A percentile compares a stretch with the other conserved stretches of the same genome.
Conservation (phyloP, 1,284 basidiomycete genomes). For the Pseudozyma hubeiensis region DNA sequence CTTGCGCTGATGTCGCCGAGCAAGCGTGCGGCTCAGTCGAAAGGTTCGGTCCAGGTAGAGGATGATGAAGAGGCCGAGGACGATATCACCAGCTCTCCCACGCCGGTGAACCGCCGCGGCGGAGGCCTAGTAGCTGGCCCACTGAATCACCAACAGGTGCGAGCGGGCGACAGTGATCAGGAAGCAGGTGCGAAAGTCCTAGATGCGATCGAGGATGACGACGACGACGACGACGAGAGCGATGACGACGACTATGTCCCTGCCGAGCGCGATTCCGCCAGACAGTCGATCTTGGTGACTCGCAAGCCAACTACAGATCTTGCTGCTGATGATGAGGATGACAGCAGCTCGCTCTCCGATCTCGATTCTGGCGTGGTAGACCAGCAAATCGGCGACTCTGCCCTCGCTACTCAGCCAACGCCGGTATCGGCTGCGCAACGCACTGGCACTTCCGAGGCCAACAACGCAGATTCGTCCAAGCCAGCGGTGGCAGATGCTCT, state of each 20-base stretch:
- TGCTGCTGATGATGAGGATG: constrained; percentile 8
- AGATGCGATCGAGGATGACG: constrained; percentile 8
- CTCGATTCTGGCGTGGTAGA: constrained; percentile 27
- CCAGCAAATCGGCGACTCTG: constrained; percentile 33
- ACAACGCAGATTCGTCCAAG: constrained; percentile 19
- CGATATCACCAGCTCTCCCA: constrained; percentile 35
- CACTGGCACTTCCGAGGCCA: constrained; percentile 9
- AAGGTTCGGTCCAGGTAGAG: constrained; percentile 4
- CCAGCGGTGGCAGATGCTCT: constrained; percentile 10
- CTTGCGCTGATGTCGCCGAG: constrained; percentile 20
- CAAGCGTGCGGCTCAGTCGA: constrained; percentile 11
- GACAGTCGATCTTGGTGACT: neutral
- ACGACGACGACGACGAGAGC: constrained; percentile 43
- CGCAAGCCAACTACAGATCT: constrained; percentile 12
- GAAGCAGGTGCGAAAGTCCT: constrained; percentile 16
- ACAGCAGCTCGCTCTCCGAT: constrained; percentile 47
- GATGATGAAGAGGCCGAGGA: constrained; percentile 33
- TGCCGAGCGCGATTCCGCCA: constrained; percentile 12
- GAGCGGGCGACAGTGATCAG: constrained; percentile 44
- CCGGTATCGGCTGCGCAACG: constrained; percentile 1
- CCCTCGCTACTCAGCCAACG: constrained; percentile 19
- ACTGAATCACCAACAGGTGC: constrained; percentile 31
- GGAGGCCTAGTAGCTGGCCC: constrained; percentile 41
- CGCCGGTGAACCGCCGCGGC: constrained; percentile 27
- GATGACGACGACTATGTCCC: constrained; percentile 48